Evolutionary conservation across 148 eudicot genomes (phyloP).

Genomic region (Rhododendron vialii): DNA sequence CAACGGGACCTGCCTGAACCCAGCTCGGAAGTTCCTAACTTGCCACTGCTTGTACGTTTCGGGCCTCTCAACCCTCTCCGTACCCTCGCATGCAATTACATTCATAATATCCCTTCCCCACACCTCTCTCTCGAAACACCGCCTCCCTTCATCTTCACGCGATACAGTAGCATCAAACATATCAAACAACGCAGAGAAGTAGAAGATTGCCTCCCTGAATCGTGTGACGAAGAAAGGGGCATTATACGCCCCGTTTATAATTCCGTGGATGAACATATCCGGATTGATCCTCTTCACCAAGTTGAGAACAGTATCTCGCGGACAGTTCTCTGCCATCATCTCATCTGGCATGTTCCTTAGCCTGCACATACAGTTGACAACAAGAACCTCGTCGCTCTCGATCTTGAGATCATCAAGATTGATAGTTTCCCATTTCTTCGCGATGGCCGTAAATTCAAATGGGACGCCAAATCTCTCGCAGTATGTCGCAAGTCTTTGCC

Average conservation of each 20-base stretch:
- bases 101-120: conserved; percentile 44
- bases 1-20: conserved; percentile 36
- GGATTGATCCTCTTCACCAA: conserved; percentile 37
- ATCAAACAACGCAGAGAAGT: conserved; percentile 32
- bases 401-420: conserved; percentile 36
- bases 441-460: conserved; percentile 46
- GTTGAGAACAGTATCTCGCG: conserved; percentile 34
- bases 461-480: conserved; percentile 45
- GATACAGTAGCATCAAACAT: conserved; percentile 28
- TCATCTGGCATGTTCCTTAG: conserved; percentile 33
- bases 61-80: conserved; percentile 51
- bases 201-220: conserved; percentile 35
- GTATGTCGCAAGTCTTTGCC: conserved; percentile 36
- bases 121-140: conserved; percentile 29
- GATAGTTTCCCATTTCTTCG: conserved; percentile 40
- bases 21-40: conserved; percentile 36
- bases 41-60: conserved; percentile 77
- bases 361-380: conserved; percentile 31
- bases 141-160: conserved; percentile 23
- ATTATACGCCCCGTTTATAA: conserved; percentile 27
- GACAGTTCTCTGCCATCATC: conserved; percentile 21
- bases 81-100: conserved; percentile 59
- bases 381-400: conserved; percentile 21
- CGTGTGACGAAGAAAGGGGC: conserved; percentile 34
- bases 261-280: conserved; percentile 32